phyloP scores from a whole-genome alignment of 768 basidiomycete species.

The Thelephora ganbajun region DNA sequence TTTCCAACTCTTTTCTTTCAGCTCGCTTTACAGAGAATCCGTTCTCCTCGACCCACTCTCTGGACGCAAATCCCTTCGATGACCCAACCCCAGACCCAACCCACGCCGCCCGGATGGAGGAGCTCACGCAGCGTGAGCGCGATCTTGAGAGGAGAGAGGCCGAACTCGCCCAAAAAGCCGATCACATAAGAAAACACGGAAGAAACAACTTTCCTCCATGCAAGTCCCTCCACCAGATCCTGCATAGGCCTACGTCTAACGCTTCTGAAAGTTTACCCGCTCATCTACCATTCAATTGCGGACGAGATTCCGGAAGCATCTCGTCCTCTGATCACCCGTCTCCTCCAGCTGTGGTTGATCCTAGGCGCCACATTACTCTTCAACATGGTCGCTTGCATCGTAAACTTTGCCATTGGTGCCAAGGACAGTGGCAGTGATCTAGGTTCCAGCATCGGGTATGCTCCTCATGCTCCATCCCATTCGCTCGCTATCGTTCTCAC shows the following conservation, averaged over 20 bases:
- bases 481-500: conserved; percentile 7
- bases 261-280: conserved; percentile 58
- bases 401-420: conserved; percentile 67
- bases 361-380: conserved; percentile 68
- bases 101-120: conserved; percentile 35
- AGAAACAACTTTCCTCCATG: conserved; percentile 93
- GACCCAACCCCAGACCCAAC: conserved; percentile 41
- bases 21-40: conserved; percentile 48
- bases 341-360: conserved; percentile 92
- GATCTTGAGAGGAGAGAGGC: conserved; percentile 72
- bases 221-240: conserved; percentile 23
- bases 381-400: conserved; percentile 86
- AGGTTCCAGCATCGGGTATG: conserved; percentile 72
- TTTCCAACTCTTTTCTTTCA: not conserved
- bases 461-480: conserved; percentile 6
- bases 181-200: conserved; percentile 59
- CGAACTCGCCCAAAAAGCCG: conserved; percentile 55
- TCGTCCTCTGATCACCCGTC: conserved; percentile 63
- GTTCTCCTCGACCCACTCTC: conserved; percentile 72
- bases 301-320: conserved; percentile 82
- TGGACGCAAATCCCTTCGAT: conserved; percentile 83
- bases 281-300: conserved; percentile 87
- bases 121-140: conserved; percentile 63
- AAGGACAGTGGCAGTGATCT: conserved; percentile 67
- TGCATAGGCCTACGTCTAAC: not conserved